Conservation (phyloP, 805 yeast species). For the Schizosaccharomyces japonicus region DNA sequence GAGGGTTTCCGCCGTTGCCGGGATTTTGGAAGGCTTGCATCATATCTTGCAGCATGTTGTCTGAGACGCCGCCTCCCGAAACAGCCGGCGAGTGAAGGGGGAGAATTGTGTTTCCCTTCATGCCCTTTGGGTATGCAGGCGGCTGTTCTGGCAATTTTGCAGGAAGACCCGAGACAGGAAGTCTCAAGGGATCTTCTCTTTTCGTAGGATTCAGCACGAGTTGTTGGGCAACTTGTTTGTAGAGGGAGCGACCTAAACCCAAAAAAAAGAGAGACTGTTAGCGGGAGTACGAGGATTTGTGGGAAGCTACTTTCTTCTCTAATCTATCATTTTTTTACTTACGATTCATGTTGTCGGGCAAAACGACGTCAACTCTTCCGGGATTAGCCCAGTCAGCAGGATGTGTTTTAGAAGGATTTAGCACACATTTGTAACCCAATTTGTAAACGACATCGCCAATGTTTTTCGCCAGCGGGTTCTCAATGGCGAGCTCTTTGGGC, state of each 20-base stretch:
- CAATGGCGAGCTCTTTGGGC: constrained; percentile 39
- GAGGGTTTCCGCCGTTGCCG: not conserved
- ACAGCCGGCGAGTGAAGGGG: constrained; percentile 69
- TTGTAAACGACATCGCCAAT: constrained; percentile 44
- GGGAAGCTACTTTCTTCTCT: not conserved
- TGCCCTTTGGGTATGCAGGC: constrained; percentile 57
- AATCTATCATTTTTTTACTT: constrained; percentile 13
- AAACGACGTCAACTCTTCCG: constrained; percentile 60
- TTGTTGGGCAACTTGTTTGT: constrained; percentile 35
- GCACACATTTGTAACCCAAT: constrained; percentile 18
- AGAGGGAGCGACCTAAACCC: constrained; percentile 32
- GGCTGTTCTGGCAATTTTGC: constrained; percentile 17
- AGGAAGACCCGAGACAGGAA: constrained; percentile 19
- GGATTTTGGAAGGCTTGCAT: constrained; percentile 3
- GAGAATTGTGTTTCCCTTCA: constrained; percentile 54
- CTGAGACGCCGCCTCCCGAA: constrained; percentile 66
- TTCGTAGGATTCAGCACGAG: constrained; percentile 48
- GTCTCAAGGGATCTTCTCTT: constrained; percentile 27
- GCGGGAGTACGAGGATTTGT: not conserved
- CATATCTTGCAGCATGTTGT: constrained; percentile 13
- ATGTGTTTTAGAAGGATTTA: constrained; percentile 55
- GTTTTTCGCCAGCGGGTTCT: constrained; percentile 67
- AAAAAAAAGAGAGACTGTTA: not conserved
- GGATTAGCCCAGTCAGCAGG: constrained; percentile 96
- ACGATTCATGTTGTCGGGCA: not conserved